Evolutionary conservation across 257 asterid species (phyloP), one percentile per base, ranked within the genome.

Genomic region (Salvia miltiorrhiza): DNA sequence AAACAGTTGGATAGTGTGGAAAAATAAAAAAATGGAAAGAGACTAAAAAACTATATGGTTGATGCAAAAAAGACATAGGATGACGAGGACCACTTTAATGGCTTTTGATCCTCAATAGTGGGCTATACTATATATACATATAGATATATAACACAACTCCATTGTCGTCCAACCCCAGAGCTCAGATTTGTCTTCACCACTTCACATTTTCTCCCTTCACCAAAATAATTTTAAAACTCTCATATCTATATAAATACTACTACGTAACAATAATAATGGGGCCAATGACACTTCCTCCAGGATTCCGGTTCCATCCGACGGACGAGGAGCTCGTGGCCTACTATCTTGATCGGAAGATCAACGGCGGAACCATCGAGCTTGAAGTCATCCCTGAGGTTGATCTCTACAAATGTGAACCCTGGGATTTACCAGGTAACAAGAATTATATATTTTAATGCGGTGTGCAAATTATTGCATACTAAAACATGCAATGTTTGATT

Each of bases 401-500:
- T 75, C 90, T 86, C 65, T 86, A 86, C 83, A 84, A 86, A 79
- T 87, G 87, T 50, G 94, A 87, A 74, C 94, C 94, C 1, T 85
- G 94, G 94, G 94, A 87, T 77, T 78, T 87, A 71, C 95, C 95
- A 0, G 95, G 90, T 87, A 78, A 45, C n/a, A n/a, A n/a, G n/a
- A n/a, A n/a, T n/a, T n/a, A n/a, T n/a, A n/a, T n/a, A n/a, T n/a
- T n/a, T n/a, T n/a, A n/a, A n/a, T n/a, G n/a, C n/a, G n/a, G n/a
- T n/a, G n/a, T n/a, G n/a, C n/a, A n/a, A n/a, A n/a, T n/a, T n/a
- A n/a, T n/a, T n/a, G n/a, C n/a, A n/a, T n/a, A n/a, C n/a, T n/a
- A n/a, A n/a, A n/a, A n/a, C n/a, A n/a, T 41, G 47, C 47, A 41
- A 41, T 10, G 2, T 41, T 14, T 2, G 7, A 41, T 41, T 41